phyloP scores from a whole-genome alignment of 2,329 filamentous ascomycete species.

The Lachnellula subtilissima region DNA sequence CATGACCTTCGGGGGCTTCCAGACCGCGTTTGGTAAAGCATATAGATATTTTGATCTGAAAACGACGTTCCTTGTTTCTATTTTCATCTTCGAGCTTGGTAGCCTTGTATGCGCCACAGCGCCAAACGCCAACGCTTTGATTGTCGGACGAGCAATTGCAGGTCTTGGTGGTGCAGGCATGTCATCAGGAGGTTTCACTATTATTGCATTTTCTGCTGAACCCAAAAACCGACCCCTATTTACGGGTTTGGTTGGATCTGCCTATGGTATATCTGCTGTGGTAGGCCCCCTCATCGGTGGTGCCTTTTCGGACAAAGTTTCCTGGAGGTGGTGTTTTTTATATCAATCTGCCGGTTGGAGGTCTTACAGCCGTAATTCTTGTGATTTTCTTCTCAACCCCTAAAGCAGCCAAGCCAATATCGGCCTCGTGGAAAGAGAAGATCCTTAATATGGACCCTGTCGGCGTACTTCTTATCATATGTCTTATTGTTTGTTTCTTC shows the following conservation, averaged over 20 bases:
- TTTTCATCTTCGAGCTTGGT: slow-evolving; percentile 30
- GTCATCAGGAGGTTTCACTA: slow-evolving; percentile 36
- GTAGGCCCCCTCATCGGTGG: slow-evolving; percentile 31
- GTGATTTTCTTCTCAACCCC: slow-evolving; percentile 38
- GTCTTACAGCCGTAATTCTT: slow-evolving; percentile 29
- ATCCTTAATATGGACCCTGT: slow-evolving; percentile 35
- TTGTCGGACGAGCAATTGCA: slow-evolving; percentile 30
- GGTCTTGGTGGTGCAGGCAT: slow-evolving; percentile 24
- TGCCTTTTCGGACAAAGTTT: slow-evolving; percentile 30
- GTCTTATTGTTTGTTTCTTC: slow-evolving; percentile 36
- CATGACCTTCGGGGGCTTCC: slow-evolving; percentile 12
- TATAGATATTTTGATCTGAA: slow-evolving; percentile 9
- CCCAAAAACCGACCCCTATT: slow-evolving; percentile 1
- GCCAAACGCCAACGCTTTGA: slow-evolving; percentile 26
- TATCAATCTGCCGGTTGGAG: slow-evolving; percentile 39
- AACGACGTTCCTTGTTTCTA: slow-evolving; percentile 17
- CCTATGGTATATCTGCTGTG: slow-evolving; percentile 43
- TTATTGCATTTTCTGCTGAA: slow-evolving; percentile 33
- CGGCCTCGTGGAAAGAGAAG: slow-evolving; percentile 10
- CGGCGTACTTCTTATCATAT: slow-evolving; percentile 40
- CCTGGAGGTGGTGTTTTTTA: slow-evolving; percentile 33
- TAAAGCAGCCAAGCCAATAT: slow-evolving; percentile 7
- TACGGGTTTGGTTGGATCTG: neutral
- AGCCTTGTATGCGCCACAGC: slow-evolving; percentile 27
- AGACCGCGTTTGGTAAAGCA: slow-evolving; percentile 9